phyloP scores from a whole-genome alignment of 2,329 filamentous ascomycete genomes.

The Corynespora cassiicola region DNA sequence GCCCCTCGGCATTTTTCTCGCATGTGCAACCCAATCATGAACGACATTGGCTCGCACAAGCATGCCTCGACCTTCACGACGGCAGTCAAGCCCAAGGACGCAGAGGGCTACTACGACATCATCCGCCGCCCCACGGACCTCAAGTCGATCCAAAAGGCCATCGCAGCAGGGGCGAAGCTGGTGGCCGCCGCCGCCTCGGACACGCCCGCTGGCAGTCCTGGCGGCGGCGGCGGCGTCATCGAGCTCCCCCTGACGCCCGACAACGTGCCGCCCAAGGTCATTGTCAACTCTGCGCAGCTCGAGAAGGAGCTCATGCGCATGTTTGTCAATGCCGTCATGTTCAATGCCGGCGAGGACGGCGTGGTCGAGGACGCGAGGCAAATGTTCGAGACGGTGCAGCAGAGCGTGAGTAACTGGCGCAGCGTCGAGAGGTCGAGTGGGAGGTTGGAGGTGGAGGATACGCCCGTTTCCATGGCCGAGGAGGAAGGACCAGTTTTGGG shows the following conservation, averaged over 20 bases:
- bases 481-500: conserved; percentile 31
- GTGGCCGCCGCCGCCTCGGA: conserved; percentile 61
- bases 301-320: conserved; percentile 94
- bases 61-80: conserved; percentile 58
- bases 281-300: conserved; percentile 91
- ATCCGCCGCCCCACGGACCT: conserved; percentile 60
- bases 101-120: conserved; percentile 59
- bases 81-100: conserved; percentile 57
- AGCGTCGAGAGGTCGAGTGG: conserved; percentile 65
- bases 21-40: conserved; percentile 56
- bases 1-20: conserved; percentile 58
- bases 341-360: conserved; percentile 89
- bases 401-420: conserved; percentile 76
- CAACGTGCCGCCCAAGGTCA: conserved; percentile 82
- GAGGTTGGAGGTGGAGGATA: conserved; percentile 36
- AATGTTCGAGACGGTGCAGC: conserved; percentile 89
- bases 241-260: conserved; percentile 73
- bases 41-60: conserved; percentile 59
- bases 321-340: conserved; percentile 99
- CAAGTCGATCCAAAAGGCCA: conserved; percentile 57
- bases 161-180: conserved; percentile 61
- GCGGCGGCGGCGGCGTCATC: conserved; percentile 55
- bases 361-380: conserved; percentile 86
- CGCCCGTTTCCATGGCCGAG: conserved; percentile 26
- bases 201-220: conserved; percentile 66